These are phyloP conservation scores for button mushroom (Agaricus bisporus) DNA, from an alignment of 768 basidiomycete genomes.

Conservation along the genomic window DNA sequence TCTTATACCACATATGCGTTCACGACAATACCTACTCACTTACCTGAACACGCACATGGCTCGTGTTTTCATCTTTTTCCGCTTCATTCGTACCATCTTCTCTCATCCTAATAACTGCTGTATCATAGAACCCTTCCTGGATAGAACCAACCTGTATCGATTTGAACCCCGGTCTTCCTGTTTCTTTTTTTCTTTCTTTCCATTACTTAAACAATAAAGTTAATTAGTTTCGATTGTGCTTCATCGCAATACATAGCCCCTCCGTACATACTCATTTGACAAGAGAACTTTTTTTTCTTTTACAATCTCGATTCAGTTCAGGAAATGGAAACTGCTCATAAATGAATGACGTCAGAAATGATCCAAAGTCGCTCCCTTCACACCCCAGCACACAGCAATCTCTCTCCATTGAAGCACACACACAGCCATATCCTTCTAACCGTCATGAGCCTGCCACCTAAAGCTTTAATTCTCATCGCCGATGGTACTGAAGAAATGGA, in stretches of 20 bases:
- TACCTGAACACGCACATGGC: conserved; percentile 3
- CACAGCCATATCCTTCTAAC: background rate
- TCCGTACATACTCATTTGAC: background rate
- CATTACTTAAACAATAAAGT: no score
- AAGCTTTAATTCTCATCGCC: conserved; percentile 69
- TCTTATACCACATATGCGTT: background rate
- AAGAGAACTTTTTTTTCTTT: background rate
- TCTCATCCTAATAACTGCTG: background rate
- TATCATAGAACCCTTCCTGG: conserved; percentile 9
- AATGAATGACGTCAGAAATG: no score
- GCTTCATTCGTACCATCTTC: background rate
- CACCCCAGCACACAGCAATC: background rate
- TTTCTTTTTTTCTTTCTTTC: background rate
- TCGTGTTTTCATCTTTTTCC: background rate
- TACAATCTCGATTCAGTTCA: background rate
- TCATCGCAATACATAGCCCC: no score
- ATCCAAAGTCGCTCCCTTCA: no score
- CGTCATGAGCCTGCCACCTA: conserved; percentile 27
- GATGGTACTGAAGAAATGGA: conserved; percentile 89
- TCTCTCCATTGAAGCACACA: background rate
- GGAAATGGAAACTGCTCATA: background rate
- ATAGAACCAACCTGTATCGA: background rate
- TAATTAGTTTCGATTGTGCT: no score
- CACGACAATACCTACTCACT: background rate
- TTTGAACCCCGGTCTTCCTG: background rate